phyloP scores from a whole-genome alignment of 148 eudicot genomes.

The Rhododendron ferrugineum region DNA sequence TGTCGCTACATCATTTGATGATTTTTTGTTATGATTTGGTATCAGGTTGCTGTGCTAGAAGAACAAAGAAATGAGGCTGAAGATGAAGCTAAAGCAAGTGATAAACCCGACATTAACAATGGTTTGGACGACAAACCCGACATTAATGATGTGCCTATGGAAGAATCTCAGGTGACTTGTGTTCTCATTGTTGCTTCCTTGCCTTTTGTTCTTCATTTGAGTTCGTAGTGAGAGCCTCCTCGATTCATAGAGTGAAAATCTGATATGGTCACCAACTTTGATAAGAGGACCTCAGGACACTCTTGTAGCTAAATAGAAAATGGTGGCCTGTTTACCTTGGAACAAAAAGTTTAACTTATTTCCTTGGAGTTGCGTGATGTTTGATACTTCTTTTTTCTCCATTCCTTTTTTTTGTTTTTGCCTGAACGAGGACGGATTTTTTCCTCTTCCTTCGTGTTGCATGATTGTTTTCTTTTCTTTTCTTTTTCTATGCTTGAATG shows the following conservation, averaged over 20 bases:
- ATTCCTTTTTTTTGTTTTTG: too few species aligned
- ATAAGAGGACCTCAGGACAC: not conserved
- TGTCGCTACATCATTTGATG: not conserved
- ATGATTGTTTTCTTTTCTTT: not conserved
- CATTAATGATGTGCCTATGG: slow-evolving; percentile 85
- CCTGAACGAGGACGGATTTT: not conserved
- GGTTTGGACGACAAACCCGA: slow-evolving; percentile 60
- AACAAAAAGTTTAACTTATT: not conserved
- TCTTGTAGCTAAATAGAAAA: not conserved
- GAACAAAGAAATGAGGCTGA: slow-evolving; percentile 63
- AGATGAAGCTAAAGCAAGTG: slow-evolving; percentile 55
- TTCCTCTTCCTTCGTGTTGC: not conserved
- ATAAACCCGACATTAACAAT: slow-evolving; percentile 9
- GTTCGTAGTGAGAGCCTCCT: not conserved
- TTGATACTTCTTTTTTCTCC: not conserved
- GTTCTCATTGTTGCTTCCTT: not conserved
- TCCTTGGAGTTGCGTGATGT: not conserved
- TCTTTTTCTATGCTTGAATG: not conserved
- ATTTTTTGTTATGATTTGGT: not conserved
- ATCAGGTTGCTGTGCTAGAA: slow-evolving; percentile 73
- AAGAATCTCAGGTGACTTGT: slow-evolving; percentile 53
- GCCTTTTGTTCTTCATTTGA: not conserved
- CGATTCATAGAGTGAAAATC: not conserved
- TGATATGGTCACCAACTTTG: not conserved
- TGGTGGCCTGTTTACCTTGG: not conserved